Base-by-base conservation (phyloP, 495 filamentous ascomycete genomes). In the Xylaria cubensis region DNA sequence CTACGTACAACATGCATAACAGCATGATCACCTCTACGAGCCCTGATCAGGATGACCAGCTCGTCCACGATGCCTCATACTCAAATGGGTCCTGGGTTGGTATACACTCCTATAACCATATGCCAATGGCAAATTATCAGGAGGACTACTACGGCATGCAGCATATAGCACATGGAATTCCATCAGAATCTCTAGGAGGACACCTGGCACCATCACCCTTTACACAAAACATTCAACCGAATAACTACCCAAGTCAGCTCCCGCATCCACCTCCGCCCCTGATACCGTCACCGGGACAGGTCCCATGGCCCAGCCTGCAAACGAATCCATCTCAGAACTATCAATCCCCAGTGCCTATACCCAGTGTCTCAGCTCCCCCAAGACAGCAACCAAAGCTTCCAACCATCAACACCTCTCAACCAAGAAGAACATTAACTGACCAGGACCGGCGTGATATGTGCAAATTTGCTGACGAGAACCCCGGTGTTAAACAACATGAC, bases 401-500 rank as follows among this genome's bases (percentile, higher is more conserved):
- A 29, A 87, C 86, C 21, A 83, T 85, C 66, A 84, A 83, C 39
- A 79, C 77, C 29, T 83, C 92, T 63, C 92, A 93, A 41, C 92
- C 94, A 8, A 87, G 96, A 75, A 93, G 92, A 81, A 98, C 97
- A 0, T 86, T 99, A 74, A 98, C 96, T 29, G 95, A 98, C 81
- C 90, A 92, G 41, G 95, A 98, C 78, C 90, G 96, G 64, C 89
- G 94, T 69, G 89, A 89, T 64, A 99, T 99, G 95, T 98, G 96
- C 80, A 87, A 94, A 76, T 99, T 97, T 82, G 93, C 95, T 77
- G 94, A 97, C 79, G 94, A 97, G 75, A 90, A 98, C 78, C 96
- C 95, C 58, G 92, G 88, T 66, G 92, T 93, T n/a, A 97, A 98
- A 83, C 96, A 99, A 82, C 97, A 95, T 29, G 96, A 98, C 78